phyloP scores from a whole-genome alignment of 768 basidiomycete species.

The Termitomyces sp. region DNA sequence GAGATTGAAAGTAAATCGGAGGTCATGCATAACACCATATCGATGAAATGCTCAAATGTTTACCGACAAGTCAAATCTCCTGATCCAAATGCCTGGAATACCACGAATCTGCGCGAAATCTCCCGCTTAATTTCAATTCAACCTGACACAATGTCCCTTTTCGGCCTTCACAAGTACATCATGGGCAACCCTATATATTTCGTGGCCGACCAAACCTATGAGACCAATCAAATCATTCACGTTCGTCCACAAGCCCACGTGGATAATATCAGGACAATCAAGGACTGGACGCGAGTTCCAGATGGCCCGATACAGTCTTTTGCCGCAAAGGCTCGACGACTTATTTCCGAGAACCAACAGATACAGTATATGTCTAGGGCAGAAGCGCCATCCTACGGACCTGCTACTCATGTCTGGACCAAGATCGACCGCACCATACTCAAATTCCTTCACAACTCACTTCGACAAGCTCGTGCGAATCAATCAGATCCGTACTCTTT shows the following conservation, averaged over 20 bases:
- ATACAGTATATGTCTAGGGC: slow-evolving; percentile 22
- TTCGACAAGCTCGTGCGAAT: slow-evolving; percentile 38
- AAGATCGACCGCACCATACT: slow-evolving; percentile 52
- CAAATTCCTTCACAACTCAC: slow-evolving; percentile 48
- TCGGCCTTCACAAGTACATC: slow-evolving; percentile 61
- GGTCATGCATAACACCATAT: slow-evolving; percentile 23
- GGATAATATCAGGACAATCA: slow-evolving; percentile 41
- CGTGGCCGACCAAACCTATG: slow-evolving; percentile 42
- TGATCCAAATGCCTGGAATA: slow-evolving; percentile 47
- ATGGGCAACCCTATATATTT: slow-evolving; percentile 51
- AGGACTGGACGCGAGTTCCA: slow-evolving; percentile 36
- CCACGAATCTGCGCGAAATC: slow-evolving; percentile 49
- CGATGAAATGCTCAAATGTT: slow-evolving; percentile 24
- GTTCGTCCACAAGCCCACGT: slow-evolving; percentile 61
- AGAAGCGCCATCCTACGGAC: slow-evolving; percentile 23
- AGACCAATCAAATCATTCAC: slow-evolving; percentile 43
- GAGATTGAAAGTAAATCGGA: slow-evolving; percentile 45
- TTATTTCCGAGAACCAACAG: slow-evolving; percentile 31
- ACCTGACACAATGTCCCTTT: slow-evolving; percentile 27
- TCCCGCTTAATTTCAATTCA: slow-evolving; percentile 34
- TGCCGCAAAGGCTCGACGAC: slow-evolving; percentile 36
- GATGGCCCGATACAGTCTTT: slow-evolving; percentile 42
- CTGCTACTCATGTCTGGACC: slow-evolving; percentile 36
- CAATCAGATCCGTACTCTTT: slow-evolving; percentile 62
- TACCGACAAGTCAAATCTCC: slow-evolving; percentile 41